Base-by-base conservation (phyloP, 495 filamentous ascomycete genomes). In the Delitschia confertaspora region DNA sequence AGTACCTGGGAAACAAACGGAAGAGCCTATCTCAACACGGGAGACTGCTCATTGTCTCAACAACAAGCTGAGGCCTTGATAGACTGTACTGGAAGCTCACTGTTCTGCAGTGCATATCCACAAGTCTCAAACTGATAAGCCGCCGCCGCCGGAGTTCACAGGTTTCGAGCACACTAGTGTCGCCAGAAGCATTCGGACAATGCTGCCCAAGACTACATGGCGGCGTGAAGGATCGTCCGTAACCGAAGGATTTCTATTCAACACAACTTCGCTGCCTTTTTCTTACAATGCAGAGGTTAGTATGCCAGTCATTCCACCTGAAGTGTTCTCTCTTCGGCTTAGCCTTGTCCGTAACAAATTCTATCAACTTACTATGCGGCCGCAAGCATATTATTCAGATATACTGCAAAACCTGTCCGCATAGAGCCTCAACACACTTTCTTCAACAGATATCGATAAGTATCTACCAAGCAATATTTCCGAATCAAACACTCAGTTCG, bases 351-450 rank as follows among this genome's bases (percentile, higher is more conserved):
- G 49, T 9, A 59, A 59, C 30, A 55, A 51, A 1, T 59, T 38
- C 38, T 59, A 42, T 27, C 51, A 59, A 30, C 5, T 49, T 4
- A 45, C 23, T 14, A 17, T 45, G 3, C 26, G 30, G 13, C 42
- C 56, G 20, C 43, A 23, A 16, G 47, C 22, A 5, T 51, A 48
- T 25, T 24, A 33, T 13, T 50, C 47, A 7, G 25, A 30, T 16
- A 33, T 51, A n/a, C 31, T 46, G 3, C 17, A 17, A 13, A 47
- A 58, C 25, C 32, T 58, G 4, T 47, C 55, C 2, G 21, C 40
- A 7, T 58, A 58, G 17, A 47, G 55, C 31, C 55, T 47, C 8
- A 51, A 50, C 31, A 58, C 47, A n/a, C 4, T 47, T 21, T 48
- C 56, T 26, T 24, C 32, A 0, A 42, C 35, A 5, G 44, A 57